Evolutionary conservation across 73 alveolate species (phyloP), one percentile per base, ranked within the genome.

Genomic region (Blepharisma stoltei): DNA sequence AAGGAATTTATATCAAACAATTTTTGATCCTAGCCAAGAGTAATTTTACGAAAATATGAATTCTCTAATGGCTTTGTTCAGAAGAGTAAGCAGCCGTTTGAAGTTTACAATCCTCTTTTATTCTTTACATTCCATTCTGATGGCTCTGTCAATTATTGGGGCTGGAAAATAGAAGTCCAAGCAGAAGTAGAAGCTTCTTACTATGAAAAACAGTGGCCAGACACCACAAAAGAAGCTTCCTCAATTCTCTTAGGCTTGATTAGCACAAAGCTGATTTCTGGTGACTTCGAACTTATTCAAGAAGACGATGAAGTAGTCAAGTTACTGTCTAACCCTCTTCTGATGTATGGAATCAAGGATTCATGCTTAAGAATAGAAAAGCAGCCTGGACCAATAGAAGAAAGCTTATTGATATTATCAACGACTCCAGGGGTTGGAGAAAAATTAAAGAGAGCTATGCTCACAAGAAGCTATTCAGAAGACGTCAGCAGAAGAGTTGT

Each of bases 361-460:
- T 14, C 14, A 25, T 60, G 23, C 46, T 25, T 60, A 25, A 25
- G 46, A 20, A 60, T 60, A 8, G 73, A 14, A 9, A 60, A 60
- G 5, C 14, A n/a, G 2, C 73, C 73, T 18, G 73, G 23, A 1
- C 73, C 73, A 14, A 14, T 60, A 0, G 23, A 60, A 8, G 73
- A 60, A 25, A 18, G 48, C 11, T 25, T 60, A 18, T 60, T 20
- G 18, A 25, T 60, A 18, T 14, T 60, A 14, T 60, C 73, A 60
- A 60, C 73, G 5, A 60, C 73, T 60, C 73, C 73, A 20, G 73
- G 73, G 45, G 23, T 60, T 25, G 46, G 11, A 14, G 73, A 60
- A 20, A 60, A 60, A 25, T 60, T 60, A n/a, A 14, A 38, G 18
- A n/a, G 46, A 3, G 73, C 23, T 25, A 60, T 60, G 73, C 45